phyloP scores from a whole-genome alignment of 106 monocot genomes.

The Dendrobium nobile region DNA sequence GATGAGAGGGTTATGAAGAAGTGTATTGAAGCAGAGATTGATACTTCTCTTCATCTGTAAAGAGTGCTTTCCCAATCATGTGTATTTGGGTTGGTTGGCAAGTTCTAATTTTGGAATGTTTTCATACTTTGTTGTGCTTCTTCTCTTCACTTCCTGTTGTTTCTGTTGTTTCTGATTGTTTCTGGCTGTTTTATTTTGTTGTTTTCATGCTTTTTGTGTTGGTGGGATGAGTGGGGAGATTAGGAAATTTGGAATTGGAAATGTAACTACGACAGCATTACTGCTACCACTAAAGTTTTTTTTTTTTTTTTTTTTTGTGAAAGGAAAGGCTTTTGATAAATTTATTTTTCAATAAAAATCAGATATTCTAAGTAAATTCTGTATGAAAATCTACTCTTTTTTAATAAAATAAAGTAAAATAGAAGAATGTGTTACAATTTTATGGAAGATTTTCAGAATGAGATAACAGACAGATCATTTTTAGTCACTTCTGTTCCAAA shows the following conservation, averaged over 20 bases:
- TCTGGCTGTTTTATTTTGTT: not conserved
- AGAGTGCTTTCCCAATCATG: not conserved
- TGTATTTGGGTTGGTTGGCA: not conserved
- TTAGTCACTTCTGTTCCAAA: too few relatives aligned
- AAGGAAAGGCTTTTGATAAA: too few relatives aligned
- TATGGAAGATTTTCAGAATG: too few relatives aligned
- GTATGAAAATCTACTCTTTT: too few relatives aligned
- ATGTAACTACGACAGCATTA: not conserved
- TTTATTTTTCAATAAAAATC: too few relatives aligned
- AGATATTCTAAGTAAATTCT: too few relatives aligned
- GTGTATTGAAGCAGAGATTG: slow-evolving; percentile 31
- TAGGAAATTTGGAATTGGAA: too few relatives aligned
- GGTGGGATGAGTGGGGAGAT: not conserved
- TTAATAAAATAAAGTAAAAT: too few relatives aligned
- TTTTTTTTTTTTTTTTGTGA: too few relatives aligned
- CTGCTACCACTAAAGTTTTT: not conserved
- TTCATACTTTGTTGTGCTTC: not conserved
- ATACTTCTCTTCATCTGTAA: slow-evolving; percentile 80
- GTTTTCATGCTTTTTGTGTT: not conserved
- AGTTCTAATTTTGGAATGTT: not conserved
- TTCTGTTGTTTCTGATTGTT: not conserved
- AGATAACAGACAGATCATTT: too few relatives aligned
- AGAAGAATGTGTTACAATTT: too few relatives aligned
- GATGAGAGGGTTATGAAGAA: not conserved
- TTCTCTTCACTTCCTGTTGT: not conserved